Conservation (phyloP, 176 grass and related monocot species). For the Tillandsia leiboldiana region DNA sequence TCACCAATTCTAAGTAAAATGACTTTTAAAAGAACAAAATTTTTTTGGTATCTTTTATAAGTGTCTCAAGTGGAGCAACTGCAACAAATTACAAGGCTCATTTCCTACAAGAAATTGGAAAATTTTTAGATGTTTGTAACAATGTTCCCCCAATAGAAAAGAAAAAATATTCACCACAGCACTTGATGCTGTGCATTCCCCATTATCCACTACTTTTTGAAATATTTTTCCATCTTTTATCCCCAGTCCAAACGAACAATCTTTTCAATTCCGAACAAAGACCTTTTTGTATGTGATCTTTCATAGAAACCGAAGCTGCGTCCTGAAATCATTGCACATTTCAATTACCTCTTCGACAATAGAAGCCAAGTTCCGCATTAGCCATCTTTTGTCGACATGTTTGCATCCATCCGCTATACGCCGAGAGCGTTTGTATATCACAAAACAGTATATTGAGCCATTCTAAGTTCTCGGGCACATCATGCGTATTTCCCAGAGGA, state of each 20-base stretch:
- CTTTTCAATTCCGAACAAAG: too few relatives aligned
- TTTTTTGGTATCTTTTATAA: not conserved
- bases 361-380: too few relatives aligned
- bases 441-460: slow-evolving; percentile 18
- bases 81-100: slow-evolving; percentile 1
- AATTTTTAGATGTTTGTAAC: not conserved
- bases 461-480: slow-evolving; percentile 16
- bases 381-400: not conserved
- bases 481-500: slow-evolving; percentile 68
- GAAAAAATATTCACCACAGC: not conserved
- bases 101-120: not conserved
- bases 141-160: not conserved
- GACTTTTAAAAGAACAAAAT: not conserved
- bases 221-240: too few relatives aligned
- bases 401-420: not conserved
- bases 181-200: not conserved
- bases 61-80: not conserved
- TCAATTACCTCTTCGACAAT: too few relatives aligned
- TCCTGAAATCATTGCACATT: too few relatives aligned
- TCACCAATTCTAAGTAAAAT: too few relatives aligned
- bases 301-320: too few relatives aligned
- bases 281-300: too few relatives aligned
- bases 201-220: not conserved
- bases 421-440: slow-evolving; percentile 20
- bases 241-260: too few relatives aligned